Conservation (phyloP, 129 eudicot species). For the Helianthus tuberosus region DNA sequence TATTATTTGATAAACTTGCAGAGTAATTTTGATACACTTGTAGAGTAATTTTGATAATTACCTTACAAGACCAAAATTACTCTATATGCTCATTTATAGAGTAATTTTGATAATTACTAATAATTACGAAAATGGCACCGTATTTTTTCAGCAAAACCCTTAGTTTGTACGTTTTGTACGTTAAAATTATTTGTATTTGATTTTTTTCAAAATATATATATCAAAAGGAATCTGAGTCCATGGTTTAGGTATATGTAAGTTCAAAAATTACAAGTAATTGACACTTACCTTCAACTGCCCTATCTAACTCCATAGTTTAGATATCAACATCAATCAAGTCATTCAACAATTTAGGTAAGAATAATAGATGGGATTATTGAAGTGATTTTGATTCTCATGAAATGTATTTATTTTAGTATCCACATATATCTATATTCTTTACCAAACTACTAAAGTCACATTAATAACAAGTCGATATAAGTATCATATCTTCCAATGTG, state of each 20-base stretch:
- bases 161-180: too few species aligned
- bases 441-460: conserved; percentile 16
- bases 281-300: not conserved
- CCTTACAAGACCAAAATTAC: too few species aligned
- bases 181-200: too few species aligned
- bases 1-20: too few species aligned
- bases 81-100: too few species aligned
- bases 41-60: too few species aligned
- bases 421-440: conserved; percentile 8
- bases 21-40: too few species aligned
- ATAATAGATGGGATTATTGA: not conserved
- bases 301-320: conserved; percentile 10
- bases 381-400: not conserved
- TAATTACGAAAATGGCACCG: too few species aligned
- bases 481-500: not conserved
- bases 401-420: not conserved
- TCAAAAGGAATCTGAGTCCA: not conserved
- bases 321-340: conserved; percentile 1
- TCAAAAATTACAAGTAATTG: conserved; percentile 4
- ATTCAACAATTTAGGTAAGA: conserved; percentile 16
- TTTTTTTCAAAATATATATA: not conserved
- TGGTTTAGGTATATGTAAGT: conserved; percentile 1
- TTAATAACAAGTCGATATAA: not conserved
- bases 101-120: too few species aligned
- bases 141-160: too few species aligned